Evolutionary conservation across 441 rosid genomes (phyloP), one percentile per base, ranked within the genome.

Genomic region (Heliophila coronopifolia): DNA sequence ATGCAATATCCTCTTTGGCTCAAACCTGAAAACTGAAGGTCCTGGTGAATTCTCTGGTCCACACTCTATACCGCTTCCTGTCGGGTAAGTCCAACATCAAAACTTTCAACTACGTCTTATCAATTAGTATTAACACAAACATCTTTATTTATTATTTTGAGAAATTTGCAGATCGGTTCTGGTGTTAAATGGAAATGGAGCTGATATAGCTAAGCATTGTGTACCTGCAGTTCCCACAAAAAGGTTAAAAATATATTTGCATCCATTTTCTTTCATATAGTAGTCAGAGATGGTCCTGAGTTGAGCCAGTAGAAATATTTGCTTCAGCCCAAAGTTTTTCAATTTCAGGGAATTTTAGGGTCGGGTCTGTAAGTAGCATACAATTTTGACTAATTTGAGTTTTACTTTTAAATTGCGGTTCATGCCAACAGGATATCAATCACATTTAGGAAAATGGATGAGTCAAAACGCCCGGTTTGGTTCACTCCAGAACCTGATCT

Each of bases 201-300:
- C 86, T 13, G 84, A 83, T 47, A 24, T 83, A 11, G 86, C 86
- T 22, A 77, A 76, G 72, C 91, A 79, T 22, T 79, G 86, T 65
- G 73, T 79, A 48, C 91, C 86, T 10, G 77, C 74, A 9, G 91
- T 77, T 40, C 80, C 83, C 5, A 61, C 73, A 2, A 78, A 62
- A 54, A 70, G 84, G 84, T 72, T 35, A 36, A 18, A 14, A 3
- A 26, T 9, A 12, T 27, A 8, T n/a, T 14, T 5, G 11, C 19
- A 9, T 44, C 49, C 31, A 19, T 6, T 31, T 12, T 32, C 19
- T 32, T 48, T n/a, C n/a, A n/a, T n/a, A n/a, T n/a, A n/a, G n/a
- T n/a, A n/a, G n/a, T n/a, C n/a, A n/a, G n/a, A n/a, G n/a, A n/a
- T n/a, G n/a, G n/a, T n/a, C n/a, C n/a, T n/a, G n/a, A n/a, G n/a